These are phyloP conservation scores for Kodamaea anthophila DNA, from an alignment of 1,139 yeast species.

Conservation along the genomic window DNA sequence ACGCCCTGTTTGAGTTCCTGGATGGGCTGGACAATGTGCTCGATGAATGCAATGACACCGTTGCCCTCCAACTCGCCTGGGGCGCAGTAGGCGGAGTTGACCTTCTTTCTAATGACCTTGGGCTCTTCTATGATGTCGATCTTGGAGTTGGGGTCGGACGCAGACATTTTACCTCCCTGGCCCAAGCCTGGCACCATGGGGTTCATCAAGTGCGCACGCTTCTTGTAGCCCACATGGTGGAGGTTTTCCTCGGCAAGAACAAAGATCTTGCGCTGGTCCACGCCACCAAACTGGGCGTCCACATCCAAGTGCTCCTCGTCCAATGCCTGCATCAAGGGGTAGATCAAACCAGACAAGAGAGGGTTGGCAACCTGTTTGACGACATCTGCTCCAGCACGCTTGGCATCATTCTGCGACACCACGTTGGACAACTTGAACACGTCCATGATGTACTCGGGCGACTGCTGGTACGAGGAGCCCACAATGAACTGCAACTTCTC, in stretches of 20 bases:
- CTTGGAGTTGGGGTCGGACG: constrained; percentile 97
- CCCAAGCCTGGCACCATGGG: constrained; percentile 97
- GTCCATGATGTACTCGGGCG: constrained; percentile 78
- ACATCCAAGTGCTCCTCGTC: constrained; percentile 88
- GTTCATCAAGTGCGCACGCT: constrained; percentile 97
- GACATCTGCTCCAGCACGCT: constrained; percentile 99
- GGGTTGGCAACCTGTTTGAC: constrained; percentile 97
- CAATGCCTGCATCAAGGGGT: constrained; percentile 97
- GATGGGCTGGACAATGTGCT: constrained; percentile 80
- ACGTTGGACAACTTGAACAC: constrained; percentile 74
- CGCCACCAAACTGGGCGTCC: constrained; percentile 98
- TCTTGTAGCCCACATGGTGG: constrained; percentile 82
- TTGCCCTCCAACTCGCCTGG: constrained; percentile 92
- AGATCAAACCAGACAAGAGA: constrained; percentile 84
- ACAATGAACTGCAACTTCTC: constrained; percentile 77
- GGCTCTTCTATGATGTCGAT: constrained; percentile 90
- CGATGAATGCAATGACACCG: constrained; percentile 81
- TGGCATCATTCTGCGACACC: constrained; percentile 92
- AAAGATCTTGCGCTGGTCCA: constrained; percentile 96
- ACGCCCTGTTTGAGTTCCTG: constrained; percentile 62
- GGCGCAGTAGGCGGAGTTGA: constrained; percentile 88
- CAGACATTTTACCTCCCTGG: constrained; percentile 98
- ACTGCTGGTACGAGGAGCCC: constrained; percentile 85
- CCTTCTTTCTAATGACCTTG: constrained; percentile 80
- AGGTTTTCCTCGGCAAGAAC: constrained; percentile 95